Base-by-base conservation (phyloP, 768 basidiomycete genomes). In the Pisolithus tinctorius region DNA sequence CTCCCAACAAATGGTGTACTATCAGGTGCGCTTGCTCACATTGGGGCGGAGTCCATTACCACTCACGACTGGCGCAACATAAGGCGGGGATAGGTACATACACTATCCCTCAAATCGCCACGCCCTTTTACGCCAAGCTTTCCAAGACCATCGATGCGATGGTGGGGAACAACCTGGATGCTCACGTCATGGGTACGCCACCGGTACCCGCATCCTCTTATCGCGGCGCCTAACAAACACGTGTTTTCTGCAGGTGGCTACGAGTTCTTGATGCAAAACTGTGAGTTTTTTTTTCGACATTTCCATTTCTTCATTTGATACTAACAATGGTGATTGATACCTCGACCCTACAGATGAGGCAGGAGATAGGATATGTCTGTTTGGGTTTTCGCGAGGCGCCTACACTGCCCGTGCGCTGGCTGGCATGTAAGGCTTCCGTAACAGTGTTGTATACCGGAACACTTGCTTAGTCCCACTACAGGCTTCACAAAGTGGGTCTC, bases 351-450 rank as follows among this genome's bases (percentile, higher is more conserved):
- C 20, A 86, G 83, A 86, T 51, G 68, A 78, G 30, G 74, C 74
- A 17, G 83, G 82, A 0, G 88, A 91, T 65, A 83, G 81, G 55
- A 85, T 92, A 4, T 88, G 78, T 60, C 71, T 92, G 3, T 90
- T 91, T 59, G 89, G 87, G 0, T 89, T 89, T 64, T 88, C 87
- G 3, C 72, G 88, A 50, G 87, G 87, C 16, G 85, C 85, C 44
- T 88, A 79, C 56, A 83, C 84, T n/a, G 78, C 79, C 20, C 77
- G 87, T 45, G 84, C 84, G 2, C 70, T 86, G 14, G 86, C 82
- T 13, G 87, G 86, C 50, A 88, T 88, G 86, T 78, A 51, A 45
- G 43, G 27, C 14, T 26, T 30, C 62, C 16, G 29, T 45, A 20
- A 20, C 20, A 8, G 27, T 26, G 3, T 16, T 7, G 0, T 6